Evolutionary conservation across 768 basidiomycete genomes (phyloP).

Genomic region (Strobilomyces echinocephalus): DNA sequence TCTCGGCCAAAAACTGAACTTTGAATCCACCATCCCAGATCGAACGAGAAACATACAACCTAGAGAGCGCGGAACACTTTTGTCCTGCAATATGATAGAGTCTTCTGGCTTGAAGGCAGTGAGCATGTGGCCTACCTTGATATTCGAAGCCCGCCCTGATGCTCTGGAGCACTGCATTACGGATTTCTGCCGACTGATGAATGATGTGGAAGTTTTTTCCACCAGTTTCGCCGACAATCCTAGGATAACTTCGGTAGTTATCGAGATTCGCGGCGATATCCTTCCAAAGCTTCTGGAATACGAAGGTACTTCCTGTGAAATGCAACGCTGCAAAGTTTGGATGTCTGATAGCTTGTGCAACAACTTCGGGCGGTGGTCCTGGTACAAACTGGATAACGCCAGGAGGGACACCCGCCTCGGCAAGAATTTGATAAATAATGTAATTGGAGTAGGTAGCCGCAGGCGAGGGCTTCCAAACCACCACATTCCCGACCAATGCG

Average conservation of each 20-base stretch:
- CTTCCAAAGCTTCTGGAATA: constrained; percentile 97
- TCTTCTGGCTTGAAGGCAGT: background rate
- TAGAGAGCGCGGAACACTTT: constrained; percentile 93
- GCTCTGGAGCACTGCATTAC: constrained; percentile 85
- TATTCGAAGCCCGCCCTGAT: constrained; percentile 93
- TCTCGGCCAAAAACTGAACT: constrained; percentile 66
- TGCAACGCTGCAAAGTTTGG: constrained; percentile 82
- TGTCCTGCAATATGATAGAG: constrained; percentile 51
- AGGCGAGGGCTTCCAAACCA: constrained; percentile 97
- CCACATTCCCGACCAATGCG: constrained; percentile 90
- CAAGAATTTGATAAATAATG: constrained; percentile 82
- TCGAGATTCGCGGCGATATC: constrained; percentile 88
- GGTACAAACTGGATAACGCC: constrained; percentile 98
- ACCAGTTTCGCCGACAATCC: constrained; percentile 96
- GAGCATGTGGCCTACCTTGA: constrained; percentile 52
- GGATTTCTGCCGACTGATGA: constrained; percentile 80
- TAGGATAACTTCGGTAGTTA: constrained; percentile 81
- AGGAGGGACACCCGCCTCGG: constrained; percentile 90
- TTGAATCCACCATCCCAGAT: constrained; percentile 87
- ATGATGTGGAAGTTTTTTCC: constrained; percentile 99
- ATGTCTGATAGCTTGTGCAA: constrained; percentile 77
- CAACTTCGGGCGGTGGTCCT: constrained; percentile 79
- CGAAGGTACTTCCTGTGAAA: constrained; percentile 92
- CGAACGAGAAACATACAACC: constrained; percentile 84
- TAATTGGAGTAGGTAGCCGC: constrained; percentile 95